Conservation (phyloP, 1,139 yeast species). For the Yarrowia galli region DNA sequence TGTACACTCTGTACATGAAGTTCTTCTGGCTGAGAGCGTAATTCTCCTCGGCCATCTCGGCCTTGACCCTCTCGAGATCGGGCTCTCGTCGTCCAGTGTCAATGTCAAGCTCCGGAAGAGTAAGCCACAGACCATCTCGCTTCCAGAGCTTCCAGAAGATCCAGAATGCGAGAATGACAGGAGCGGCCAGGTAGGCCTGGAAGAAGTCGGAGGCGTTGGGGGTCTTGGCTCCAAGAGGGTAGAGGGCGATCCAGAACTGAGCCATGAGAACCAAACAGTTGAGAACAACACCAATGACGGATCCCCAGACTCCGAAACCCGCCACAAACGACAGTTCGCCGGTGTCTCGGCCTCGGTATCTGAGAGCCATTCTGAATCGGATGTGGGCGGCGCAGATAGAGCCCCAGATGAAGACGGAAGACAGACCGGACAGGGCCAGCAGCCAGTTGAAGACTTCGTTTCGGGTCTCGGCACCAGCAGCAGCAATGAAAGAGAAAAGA, state of each 20-base stretch:
- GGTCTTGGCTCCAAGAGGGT: conserved; percentile 63
- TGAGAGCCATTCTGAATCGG: conserved; percentile 78
- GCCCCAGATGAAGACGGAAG: conserved; percentile 85
- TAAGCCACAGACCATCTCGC: conserved; percentile 54
- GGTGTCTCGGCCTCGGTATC: conserved; percentile 65
- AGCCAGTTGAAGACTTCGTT: conserved; percentile 78
- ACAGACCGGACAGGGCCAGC: conserved; percentile 79
- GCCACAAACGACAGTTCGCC: conserved; percentile 74
- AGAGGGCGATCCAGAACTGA: conserved; percentile 81
- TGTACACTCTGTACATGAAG: conserved; percentile 51
- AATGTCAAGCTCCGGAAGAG: conserved; percentile 60
- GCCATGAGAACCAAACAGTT: conserved; percentile 64
- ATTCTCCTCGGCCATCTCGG: conserved; percentile 57
- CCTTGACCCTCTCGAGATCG: conserved; percentile 59
- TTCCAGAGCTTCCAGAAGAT: conserved; percentile 59
- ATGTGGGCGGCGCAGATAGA: conserved; percentile 75
- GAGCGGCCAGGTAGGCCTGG: conserved; percentile 61
- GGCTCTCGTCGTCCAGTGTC: conserved; percentile 60
- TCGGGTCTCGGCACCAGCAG: conserved; percentile 63
- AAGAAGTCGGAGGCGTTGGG: conserved; percentile 58
- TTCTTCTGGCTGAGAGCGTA: conserved; percentile 50
- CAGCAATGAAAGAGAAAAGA: conserved; percentile 70
- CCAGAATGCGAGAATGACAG: conserved; percentile 58
- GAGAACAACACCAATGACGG: conserved; percentile 68
- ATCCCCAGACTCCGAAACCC: conserved; percentile 75